Evolutionary conservation across 306 rosid genomes (phyloP).

Genomic region (Hylodesmum podocarpum): DNA sequence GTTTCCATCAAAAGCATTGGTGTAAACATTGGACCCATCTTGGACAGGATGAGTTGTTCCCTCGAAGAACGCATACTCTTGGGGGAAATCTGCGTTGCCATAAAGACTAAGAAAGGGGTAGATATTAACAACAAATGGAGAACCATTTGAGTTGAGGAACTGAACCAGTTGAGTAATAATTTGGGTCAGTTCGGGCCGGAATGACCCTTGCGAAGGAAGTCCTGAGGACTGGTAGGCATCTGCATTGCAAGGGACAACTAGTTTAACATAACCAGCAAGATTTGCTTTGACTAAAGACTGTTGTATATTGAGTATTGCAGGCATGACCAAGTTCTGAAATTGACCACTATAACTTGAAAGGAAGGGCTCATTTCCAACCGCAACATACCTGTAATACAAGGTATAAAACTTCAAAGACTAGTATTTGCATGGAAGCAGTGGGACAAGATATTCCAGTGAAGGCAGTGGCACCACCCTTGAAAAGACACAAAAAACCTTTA

Average conservation of each 20-base stretch:
- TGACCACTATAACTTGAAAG: conserved; percentile 80
- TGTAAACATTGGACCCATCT: conserved; percentile 80
- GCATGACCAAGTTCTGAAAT: conserved; percentile 70
- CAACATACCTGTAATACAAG: conserved; percentile 66
- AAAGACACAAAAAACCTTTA: background rate
- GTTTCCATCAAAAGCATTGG: conserved; percentile 96
- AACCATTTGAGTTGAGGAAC: conserved; percentile 87
- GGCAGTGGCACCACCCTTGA: background rate
- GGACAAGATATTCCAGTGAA: too few relatives aligned
- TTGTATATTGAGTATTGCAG: conserved; percentile 73
- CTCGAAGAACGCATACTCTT: conserved; percentile 91
- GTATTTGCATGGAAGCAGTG: background rate
- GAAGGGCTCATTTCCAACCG: conserved; percentile 97
- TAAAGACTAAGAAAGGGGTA: conserved; percentile 95
- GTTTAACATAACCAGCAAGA: conserved; percentile 80
- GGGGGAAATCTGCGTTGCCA: conserved; percentile 78
- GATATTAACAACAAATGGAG: conserved; percentile 91
- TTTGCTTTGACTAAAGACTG: conserved; percentile 81
- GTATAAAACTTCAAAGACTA: conserved; percentile 7
- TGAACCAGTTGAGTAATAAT: conserved; percentile 73
- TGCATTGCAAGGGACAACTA: conserved; percentile 97
- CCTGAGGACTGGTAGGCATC: conserved; percentile 77
- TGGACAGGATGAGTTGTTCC: conserved; percentile 86
- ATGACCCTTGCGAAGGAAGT: conserved; percentile 91
- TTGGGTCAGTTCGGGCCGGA: conserved; percentile 77